phyloP scores from a whole-genome alignment of 176 grass and related monocot genomes.

The Microstegium vimineum region DNA sequence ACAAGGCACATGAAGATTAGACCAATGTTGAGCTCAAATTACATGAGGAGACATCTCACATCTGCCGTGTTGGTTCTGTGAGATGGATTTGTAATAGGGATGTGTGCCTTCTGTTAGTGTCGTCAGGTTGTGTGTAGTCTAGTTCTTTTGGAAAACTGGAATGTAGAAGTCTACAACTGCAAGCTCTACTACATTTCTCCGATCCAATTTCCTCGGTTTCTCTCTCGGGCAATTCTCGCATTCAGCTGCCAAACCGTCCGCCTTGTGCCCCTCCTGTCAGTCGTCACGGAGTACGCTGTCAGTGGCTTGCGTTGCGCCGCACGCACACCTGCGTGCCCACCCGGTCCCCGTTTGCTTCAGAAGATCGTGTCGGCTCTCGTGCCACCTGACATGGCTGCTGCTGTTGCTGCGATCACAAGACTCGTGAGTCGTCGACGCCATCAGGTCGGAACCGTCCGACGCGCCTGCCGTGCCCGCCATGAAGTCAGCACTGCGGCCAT shows the following conservation, averaged over 20 bases:
- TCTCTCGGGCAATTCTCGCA: background rate
- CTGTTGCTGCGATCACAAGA: background rate
- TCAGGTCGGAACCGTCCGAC: background rate
- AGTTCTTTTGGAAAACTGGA: background rate
- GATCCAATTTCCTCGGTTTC: background rate
- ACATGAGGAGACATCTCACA: no score
- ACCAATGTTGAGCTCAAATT: no score
- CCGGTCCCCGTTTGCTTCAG: background rate
- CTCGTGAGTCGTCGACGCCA: background rate
- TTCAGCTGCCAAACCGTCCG: background rate
- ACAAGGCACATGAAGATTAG: no score
- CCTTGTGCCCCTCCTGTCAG: background rate
- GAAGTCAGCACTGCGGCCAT: background rate
- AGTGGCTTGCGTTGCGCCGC: background rate
- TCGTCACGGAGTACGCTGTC: background rate
- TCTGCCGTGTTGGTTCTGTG: background rate
- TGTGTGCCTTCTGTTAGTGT: background rate
- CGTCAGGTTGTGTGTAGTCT: background rate
- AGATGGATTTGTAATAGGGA: background rate
- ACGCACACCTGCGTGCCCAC: background rate
- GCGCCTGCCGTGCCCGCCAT: background rate
- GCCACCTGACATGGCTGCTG: background rate
- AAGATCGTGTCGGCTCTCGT: background rate
- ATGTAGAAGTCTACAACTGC: background rate
- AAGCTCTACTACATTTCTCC: background rate